A percentile compares a stretch with the other conserved stretches of the same genome.
Conservation (phyloP, 2,329 filamentous ascomycete species). For the Paraphoma sp. region DNA sequence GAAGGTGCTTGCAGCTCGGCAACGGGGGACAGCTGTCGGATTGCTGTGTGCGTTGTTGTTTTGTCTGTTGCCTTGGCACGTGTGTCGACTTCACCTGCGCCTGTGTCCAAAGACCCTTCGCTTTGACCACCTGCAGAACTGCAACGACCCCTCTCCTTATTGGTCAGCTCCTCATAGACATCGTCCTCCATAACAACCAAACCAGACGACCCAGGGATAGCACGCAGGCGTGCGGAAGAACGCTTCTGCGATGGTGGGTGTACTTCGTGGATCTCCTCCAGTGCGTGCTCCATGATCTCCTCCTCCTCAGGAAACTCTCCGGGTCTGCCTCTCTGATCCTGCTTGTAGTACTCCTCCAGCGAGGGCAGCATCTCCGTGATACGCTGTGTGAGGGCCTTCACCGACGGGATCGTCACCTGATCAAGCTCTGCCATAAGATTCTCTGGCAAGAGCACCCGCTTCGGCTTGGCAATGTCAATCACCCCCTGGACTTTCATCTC, state of each 20-base stretch:
- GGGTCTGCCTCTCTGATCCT: conserved; percentile 41
- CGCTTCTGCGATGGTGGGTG: conserved; percentile 37
- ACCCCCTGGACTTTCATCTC: conserved; percentile 11
- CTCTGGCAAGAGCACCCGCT: conserved; percentile 49
- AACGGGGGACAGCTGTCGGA: conserved; percentile 23
- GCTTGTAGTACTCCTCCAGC: conserved; percentile 48
- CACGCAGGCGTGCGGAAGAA: conserved; percentile 43
- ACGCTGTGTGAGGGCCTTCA: conserved; percentile 53
- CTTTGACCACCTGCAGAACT: conserved; percentile 6
- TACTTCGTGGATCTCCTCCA: conserved; percentile 40
- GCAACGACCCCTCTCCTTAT: conserved; percentile 21
- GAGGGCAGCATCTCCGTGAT: conserved; percentile 54
- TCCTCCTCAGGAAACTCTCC: conserved; percentile 45
- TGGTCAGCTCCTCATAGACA: conserved; percentile 40
- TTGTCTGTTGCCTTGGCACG: conserved; percentile 4
- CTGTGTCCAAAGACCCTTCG: conserved; percentile 9
- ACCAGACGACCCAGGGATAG: conserved; percentile 39
- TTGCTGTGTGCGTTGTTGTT: conserved; percentile 8
- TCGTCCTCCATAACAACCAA: conserved; percentile 44
- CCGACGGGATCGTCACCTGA: conserved; percentile 54
- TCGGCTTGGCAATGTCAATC: conserved; percentile 17
- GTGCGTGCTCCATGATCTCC: conserved; percentile 45
- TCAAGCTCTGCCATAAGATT: conserved; percentile 52
- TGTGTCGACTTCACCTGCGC: conserved; percentile 17
- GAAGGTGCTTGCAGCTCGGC: conserved; percentile 35